Evolutionary conservation across 495 filamentous ascomycete genomes (phyloP).

Genomic region (Penicillium steckii): DNA sequence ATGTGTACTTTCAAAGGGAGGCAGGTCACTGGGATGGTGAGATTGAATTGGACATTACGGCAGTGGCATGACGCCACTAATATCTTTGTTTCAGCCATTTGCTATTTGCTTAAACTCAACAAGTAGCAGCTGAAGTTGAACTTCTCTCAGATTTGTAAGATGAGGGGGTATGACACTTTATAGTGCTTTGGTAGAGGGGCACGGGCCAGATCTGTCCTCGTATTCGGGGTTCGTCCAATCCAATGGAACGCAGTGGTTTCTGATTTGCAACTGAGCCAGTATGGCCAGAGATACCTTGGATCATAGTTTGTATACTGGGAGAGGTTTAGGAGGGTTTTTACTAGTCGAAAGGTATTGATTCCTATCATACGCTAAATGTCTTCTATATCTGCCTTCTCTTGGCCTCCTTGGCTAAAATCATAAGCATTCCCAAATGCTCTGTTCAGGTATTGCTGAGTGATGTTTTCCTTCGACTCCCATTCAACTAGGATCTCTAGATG

Average conservation of each 20-base stretch:
- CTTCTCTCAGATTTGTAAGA: too few relatives aligned
- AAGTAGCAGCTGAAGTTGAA: too few relatives aligned
- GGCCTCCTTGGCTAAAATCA: slow-evolving; percentile 42
- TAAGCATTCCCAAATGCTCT: slow-evolving; percentile 50
- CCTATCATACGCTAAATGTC: background rate
- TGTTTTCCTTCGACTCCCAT: slow-evolving; percentile 35
- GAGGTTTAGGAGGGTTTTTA: too few relatives aligned
- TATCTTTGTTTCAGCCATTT: slow-evolving; percentile 8
- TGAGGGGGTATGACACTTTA: background rate
- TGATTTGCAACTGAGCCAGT: background rate
- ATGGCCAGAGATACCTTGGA: too few relatives aligned
- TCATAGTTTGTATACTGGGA: too few relatives aligned
- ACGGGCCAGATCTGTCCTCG: background rate
- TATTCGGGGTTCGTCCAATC: background rate
- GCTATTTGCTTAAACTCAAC: background rate
- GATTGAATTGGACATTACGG: slow-evolving; percentile 33
- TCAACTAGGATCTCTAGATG: slow-evolving; percentile 44
- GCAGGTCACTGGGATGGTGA: slow-evolving; percentile 20
- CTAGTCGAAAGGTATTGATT: background rate
- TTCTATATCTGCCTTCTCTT: background rate
- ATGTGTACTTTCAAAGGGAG: slow-evolving; percentile 40
- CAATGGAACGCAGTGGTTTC: background rate
- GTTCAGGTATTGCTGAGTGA: slow-evolving; percentile 37
- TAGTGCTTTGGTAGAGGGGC: background rate
- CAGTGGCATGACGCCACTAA: slow-evolving; percentile 54